Evolutionary conservation across 805 yeast genomes (phyloP), one percentile per base, ranked within the genome.

Genomic region (Komagataella populi): DNA sequence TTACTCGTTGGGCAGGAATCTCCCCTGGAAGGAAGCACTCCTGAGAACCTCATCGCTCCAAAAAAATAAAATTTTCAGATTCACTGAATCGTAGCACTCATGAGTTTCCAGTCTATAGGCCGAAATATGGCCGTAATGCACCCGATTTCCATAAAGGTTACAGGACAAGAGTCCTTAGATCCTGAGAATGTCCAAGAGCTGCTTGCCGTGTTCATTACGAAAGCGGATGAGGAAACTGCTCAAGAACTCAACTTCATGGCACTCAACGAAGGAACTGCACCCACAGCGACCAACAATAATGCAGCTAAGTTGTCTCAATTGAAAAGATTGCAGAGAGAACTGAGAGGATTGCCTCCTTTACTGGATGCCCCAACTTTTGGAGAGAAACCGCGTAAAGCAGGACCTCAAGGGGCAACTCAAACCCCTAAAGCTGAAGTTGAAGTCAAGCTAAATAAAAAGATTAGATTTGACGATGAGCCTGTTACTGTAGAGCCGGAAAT

Each of bases 71-170:
- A 18, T 18, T 47, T 47, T 20, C 23, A 20, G 23, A 22, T 47
- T 8, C n/a, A 47, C 44, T 18, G 18, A 47, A 1, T 22, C 22
- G 18, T 16, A 23, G 4, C 2, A 10, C 18, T 12, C 48, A 23
- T 23, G 17, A 17, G 43, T 50, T 45, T 30, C 36, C 24, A 47
- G 23, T n/a, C 39, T 30, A 30, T 36, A 24, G 48, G 47, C 22
- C 16, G 49, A 24, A 30, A 70, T 23, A 69, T 74, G 6, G 73
- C 77, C 1, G 70, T 77, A 23, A 74, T 75, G 52, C 65, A 72
- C 1, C 81, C 83, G 7, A 72, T 75, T 1, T 63, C 71, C 22
- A 61, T 72, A 3, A 68, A 65, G 18, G 63, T 72, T 4, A 24
- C 58, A 22, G 53, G 49, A 24, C 44, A 57, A 1, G 51, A 36